phyloP scores from a whole-genome alignment of 169 alveolate genomes.

The Miamiensis avidus region DNA sequence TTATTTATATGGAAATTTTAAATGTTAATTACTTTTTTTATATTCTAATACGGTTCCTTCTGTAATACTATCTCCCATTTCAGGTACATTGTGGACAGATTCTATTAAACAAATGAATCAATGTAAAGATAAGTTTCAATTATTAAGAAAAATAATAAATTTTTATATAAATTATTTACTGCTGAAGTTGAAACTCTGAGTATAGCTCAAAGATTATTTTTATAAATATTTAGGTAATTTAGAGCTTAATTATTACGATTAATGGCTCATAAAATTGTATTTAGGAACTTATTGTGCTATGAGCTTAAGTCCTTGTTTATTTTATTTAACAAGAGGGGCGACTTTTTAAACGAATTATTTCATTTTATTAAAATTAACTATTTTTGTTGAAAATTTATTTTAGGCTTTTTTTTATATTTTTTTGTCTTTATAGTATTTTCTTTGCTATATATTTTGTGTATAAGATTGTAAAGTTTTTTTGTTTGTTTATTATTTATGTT shows the following conservation, averaged over 20 bases:
- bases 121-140: conserved; percentile 4
- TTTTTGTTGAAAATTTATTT: not conserved
- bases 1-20: not conserved
- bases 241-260: not conserved
- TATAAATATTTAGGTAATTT: not conserved
- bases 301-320: conserved; percentile 1
- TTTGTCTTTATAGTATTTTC: conserved; percentile 8
- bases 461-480: no score
- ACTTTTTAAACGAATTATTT: conserved; percentile 6
- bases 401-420: not conserved
- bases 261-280: not conserved
- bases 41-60: conserved; percentile 68
- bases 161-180: not conserved
- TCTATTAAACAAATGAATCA: no score
- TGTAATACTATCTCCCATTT: conserved; percentile 80
- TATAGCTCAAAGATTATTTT: not conserved
- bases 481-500: no score
- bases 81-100: conserved; percentile 63
- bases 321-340: conserved; percentile 3
- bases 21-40: conserved; percentile 39
- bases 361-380: conserved; percentile 1
- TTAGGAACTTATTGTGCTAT: not conserved
- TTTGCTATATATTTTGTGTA: conserved; percentile 11
- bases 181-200: not conserved
- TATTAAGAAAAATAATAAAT: not conserved